A percentile compares a stretch with the other conserved stretches of the same genome.
phyloP scores from a whole-genome alignment of 208 protist genomes.

The Zelonia costaricensis region DNA sequence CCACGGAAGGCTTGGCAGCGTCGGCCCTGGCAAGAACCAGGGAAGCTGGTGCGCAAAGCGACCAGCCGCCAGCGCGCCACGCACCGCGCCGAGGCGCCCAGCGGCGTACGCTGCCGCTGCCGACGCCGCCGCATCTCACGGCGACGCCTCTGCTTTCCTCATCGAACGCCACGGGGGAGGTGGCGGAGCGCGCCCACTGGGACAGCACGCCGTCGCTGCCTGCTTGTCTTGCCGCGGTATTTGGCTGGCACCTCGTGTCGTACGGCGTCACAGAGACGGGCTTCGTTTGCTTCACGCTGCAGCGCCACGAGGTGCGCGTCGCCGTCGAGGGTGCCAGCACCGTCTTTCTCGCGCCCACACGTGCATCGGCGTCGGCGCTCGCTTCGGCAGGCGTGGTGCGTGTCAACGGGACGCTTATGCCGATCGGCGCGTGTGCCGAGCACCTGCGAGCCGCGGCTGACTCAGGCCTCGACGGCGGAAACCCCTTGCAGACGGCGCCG shows the following conservation, averaged over 20 bases:
- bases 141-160: no score
- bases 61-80: no score
- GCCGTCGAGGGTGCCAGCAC: background rate
- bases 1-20: no score
- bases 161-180: background rate
- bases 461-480: background rate
- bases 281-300: constrained; percentile 10
- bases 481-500: background rate
- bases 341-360: no score
- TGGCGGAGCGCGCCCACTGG: background rate
- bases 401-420: constrained; percentile 8
- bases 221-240: constrained; percentile 19
- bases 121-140: no score
- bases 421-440: constrained; percentile 2
- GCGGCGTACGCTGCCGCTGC: no score
- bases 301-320: background rate
- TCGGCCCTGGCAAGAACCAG: no score
- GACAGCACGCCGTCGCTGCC: background rate
- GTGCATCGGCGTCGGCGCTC: no score
- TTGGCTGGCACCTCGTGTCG: constrained; percentile 21
- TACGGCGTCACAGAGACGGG: background rate
- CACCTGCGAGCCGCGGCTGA: constrained; percentile 3
- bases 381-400: background rate
- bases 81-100: no score
- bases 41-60: no score